Conservation (phyloP, 345 rosid species). For the Eucalyptus microcorys region DNA sequence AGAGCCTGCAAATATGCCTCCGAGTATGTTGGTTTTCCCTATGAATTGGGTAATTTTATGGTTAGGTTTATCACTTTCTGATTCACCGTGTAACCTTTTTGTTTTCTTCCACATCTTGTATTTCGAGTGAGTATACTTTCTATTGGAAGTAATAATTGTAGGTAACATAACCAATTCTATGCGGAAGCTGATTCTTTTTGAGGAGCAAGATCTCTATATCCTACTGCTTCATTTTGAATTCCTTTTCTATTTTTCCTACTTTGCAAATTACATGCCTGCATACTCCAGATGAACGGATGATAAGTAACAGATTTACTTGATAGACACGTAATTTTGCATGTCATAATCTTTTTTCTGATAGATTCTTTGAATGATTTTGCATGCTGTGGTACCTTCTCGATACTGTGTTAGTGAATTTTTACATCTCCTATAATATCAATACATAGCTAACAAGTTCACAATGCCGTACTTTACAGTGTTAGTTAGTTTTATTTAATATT, state of each 20-base stretch:
- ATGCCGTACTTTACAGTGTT: neutral
- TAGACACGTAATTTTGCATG: neutral
- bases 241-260: neutral
- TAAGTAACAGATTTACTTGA: neutral
- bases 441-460: neutral
- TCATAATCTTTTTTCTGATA: neutral
- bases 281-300: neutral
- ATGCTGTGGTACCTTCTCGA: neutral
- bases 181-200: neutral
- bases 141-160: neutral
- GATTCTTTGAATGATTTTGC: neutral
- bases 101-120: neutral
- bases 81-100: neutral
- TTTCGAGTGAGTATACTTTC: neutral
- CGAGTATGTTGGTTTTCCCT: slow-evolving; percentile 31
- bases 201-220: neutral
- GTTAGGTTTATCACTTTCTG: neutral
- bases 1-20: slow-evolving; percentile 62
- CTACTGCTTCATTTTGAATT: neutral
- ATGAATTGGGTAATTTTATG: neutral
- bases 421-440: neutral
- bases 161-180: neutral
- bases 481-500: neutral
- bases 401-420: neutral
- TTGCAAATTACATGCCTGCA: neutral